phyloP scores from a whole-genome alignment of 345 rosid species.

The Moringa oleifera region DNA sequence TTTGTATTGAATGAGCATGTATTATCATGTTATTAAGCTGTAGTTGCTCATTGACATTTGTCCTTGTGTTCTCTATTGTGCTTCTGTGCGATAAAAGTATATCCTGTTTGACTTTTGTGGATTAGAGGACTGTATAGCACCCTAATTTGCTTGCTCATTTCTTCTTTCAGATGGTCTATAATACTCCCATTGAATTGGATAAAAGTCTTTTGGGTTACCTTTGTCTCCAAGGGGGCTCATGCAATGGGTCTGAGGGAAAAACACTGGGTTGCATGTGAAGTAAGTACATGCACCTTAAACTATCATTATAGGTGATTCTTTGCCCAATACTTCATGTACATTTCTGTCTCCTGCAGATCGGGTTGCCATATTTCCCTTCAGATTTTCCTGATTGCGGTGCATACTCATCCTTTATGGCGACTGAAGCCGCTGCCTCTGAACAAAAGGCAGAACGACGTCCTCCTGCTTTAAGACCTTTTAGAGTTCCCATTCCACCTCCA shows the following conservation, averaged over 20 bases:
- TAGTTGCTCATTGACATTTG: neutral
- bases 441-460: constrained; percentile 45
- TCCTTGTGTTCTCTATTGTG: neutral
- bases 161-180: constrained; percentile 71
- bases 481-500: constrained; percentile 63
- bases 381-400: constrained; percentile 86
- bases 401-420: constrained; percentile 45
- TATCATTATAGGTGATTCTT: constrained; percentile 1
- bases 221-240: constrained; percentile 66
- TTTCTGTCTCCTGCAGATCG: constrained; percentile 40
- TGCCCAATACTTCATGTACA: constrained; percentile 9
- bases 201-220: constrained; percentile 59
- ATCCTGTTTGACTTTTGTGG: neutral
- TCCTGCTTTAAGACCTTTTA: constrained; percentile 49
- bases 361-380: constrained; percentile 69
- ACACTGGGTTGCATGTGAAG: constrained; percentile 80
- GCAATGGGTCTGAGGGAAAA: constrained; percentile 84
- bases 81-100: neutral
- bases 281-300: constrained; percentile 23
- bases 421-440: constrained; percentile 41
- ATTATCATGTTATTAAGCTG: too few species aligned
- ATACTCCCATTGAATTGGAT: constrained; percentile 83
- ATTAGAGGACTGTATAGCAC: constrained; percentile 4
- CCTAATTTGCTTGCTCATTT: constrained; percentile 5
- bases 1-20: constrained; percentile 1